Conservation (phyloP, 345 rosid species). For the Atalantia buxifolia region DNA sequence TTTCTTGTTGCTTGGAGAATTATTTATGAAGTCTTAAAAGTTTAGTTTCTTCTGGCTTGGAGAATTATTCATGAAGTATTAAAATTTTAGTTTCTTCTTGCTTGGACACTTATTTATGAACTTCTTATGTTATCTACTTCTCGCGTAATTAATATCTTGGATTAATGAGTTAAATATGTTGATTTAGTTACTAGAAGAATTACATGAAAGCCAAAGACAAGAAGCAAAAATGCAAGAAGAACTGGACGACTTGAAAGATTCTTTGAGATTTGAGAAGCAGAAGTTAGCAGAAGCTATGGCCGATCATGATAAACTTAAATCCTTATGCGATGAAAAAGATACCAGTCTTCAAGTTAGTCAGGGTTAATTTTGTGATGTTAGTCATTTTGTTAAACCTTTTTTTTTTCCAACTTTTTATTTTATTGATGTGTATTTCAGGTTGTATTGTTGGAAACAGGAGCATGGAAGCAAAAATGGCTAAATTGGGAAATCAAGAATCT, state of each 20-base stretch:
- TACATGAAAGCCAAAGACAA: conserved; percentile 61
- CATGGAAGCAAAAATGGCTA: conserved; percentile 54
- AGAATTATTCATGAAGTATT: not conserved
- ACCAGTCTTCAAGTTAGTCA: conserved; percentile 62
- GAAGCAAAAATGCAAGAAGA: conserved; percentile 67
- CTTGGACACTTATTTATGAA: not conserved
- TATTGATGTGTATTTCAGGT: conserved; percentile 38
- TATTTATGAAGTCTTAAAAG: not conserved
- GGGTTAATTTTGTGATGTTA: conserved; percentile 4
- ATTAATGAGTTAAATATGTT: conserved; percentile 16
- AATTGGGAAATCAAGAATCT: conserved; percentile 38
- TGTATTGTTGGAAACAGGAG: conserved; percentile 52
- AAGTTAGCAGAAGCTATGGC: conserved; percentile 41
- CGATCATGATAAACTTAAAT: conserved; percentile 58
- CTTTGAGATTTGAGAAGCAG: conserved; percentile 64
- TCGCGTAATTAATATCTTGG: not conserved
- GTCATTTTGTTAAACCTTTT: conserved; percentile 2
- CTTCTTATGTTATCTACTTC: not conserved
- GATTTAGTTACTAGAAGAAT: conserved; percentile 62
- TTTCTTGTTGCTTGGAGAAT: not conserved
- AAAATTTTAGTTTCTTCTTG: not conserved
- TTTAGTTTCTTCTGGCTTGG: not conserved
- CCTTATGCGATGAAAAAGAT: conserved; percentile 64
- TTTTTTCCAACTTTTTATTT: not conserved
- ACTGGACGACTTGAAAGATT: conserved; percentile 52